Base-by-base conservation (phyloP, 2,329 filamentous ascomycete species). In the Monosporascus sp. region DNA sequence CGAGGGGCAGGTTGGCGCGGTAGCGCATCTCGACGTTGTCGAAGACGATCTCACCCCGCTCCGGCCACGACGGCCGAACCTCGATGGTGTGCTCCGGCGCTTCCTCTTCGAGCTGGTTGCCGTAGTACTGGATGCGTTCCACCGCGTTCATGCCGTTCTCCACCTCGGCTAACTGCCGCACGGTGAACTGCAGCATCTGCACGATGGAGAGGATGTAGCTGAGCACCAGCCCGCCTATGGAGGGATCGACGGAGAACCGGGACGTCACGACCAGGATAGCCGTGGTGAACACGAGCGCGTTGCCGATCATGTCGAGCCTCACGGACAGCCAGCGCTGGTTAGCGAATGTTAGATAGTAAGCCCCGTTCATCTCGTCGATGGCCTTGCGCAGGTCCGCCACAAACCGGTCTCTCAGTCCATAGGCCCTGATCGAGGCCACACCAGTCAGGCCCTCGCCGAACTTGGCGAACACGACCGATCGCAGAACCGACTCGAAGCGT, bases 91-190 rank as follows among this genome's bases (percentile, higher is more conserved):
- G 88, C 2, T 92, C 77, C 0, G 92, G 90, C 0, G 93, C 90
- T 70, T 97, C 94, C 66, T 96, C 88, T 57, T 96, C 91, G 5
- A 99, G 81, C 60, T 89, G 72, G 1, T 83, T 90, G 51, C 90
- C 92, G 68, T 97, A 97, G 74, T 96, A 90, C 67, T 91, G 85
- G 36, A 97, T 78, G 48, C 94, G 86, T 72, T 97, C 93, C 0
- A 95, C 94, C 0, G 92, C 86, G 68, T 97, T 97, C 93, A 97
- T 97, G 66, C 92, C 90, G 72, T 97, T 97, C 70, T 97, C 93
- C 8, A 97, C 90, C 70, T 97, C 93, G 25, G 93, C 93, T 7
- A 97, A 79, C 71, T 97, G 93, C 18, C 94, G 84, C 18, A 97
- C 90, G 1, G 90, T 93, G 70, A 97, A 97, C 67, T 97, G 93